phyloP scores from a whole-genome alignment of 2,329 filamentous ascomycete genomes.

The Colletotrichum eremochloae region DNA sequence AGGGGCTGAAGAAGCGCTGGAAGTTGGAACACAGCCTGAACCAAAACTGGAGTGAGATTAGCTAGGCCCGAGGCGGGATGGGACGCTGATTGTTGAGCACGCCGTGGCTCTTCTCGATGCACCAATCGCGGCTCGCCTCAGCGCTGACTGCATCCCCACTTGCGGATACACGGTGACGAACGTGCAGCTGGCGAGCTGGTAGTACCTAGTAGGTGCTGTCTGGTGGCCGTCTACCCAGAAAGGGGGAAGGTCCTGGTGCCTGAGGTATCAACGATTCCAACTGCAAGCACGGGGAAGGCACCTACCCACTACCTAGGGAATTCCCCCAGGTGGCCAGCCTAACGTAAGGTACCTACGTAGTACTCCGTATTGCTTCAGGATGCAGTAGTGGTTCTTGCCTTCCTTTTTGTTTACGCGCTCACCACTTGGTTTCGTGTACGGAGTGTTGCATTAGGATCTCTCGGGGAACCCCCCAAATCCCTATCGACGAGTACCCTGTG shows the following conservation, averaged over 20 bases:
- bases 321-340: not conserved
- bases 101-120: constrained; percentile 6
- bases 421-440: not conserved
- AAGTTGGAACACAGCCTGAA: constrained; percentile 15
- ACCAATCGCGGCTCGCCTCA: constrained; percentile 40
- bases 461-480: not conserved
- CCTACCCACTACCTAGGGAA: not conserved
- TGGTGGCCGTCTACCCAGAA: not conserved
- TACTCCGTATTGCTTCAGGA: not conserved
- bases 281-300: not conserved
- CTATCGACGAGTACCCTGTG: not conserved
- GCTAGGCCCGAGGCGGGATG: constrained; percentile 10
- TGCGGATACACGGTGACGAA: constrained; percentile 7
- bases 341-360: not conserved
- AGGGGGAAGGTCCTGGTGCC: not conserved
- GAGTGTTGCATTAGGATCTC: constrained; percentile 1
- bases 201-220: not conserved
- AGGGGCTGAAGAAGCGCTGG: constrained; percentile 33
- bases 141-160: constrained; percentile 18
- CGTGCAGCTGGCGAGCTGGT: constrained; percentile 23
- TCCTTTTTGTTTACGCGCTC: not conserved
- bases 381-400: not conserved
- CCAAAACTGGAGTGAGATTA: constrained; percentile 25
- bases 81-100: constrained; percentile 13
- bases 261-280: constrained; percentile 17